These are phyloP conservation scores for Brassica balearica DNA, from an alignment of 441 rosid species.

Conservation along the genomic window DNA sequence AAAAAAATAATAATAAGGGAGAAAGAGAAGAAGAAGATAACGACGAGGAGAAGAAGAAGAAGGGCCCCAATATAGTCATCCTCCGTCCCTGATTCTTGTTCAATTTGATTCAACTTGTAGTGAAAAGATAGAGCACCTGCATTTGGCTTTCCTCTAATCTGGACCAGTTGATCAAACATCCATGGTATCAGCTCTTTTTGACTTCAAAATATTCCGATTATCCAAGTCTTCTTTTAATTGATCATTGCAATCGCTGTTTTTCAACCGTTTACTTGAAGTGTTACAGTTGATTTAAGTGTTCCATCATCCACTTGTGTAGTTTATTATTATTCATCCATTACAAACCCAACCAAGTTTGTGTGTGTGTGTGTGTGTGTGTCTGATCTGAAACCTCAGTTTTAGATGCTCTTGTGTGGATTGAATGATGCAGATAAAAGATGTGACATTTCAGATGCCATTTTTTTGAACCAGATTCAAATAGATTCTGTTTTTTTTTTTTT, in stretches of 20 bases:
- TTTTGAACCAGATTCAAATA: constrained; percentile 4
- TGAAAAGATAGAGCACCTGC: constrained; percentile 20
- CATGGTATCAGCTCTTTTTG: constrained; percentile 13
- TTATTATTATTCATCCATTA: constrained; percentile 2
- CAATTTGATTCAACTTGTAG: background rate
- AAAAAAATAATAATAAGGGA: background rate
- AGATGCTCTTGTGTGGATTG: background rate
- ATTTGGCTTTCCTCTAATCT: constrained; percentile 20
- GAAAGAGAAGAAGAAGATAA: constrained; percentile 15
- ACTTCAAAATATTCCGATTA: constrained; percentile 7
- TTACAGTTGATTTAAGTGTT: constrained; percentile 8
- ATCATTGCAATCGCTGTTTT: constrained; percentile 18
- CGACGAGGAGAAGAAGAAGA: constrained; percentile 31
- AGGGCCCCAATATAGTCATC: constrained; percentile 3
- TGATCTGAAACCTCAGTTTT: constrained; percentile 2
- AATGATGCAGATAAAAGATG: background rate
- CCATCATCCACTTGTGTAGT: constrained; percentile 9
- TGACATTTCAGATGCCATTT: background rate
- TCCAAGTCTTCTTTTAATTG: background rate
- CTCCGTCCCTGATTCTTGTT: constrained; percentile 7
- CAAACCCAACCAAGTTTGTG: background rate
- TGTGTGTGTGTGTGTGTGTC: background rate
- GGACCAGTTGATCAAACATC: constrained; percentile 1
- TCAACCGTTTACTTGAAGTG: background rate
- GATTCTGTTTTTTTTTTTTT: background rate